Percentiles rank a stretch among this genome's conserved stretches.
phyloP scores from a whole-genome alignment of 1,284 basidiomycete genomes.

The Malassezia arunalokei region DNA sequence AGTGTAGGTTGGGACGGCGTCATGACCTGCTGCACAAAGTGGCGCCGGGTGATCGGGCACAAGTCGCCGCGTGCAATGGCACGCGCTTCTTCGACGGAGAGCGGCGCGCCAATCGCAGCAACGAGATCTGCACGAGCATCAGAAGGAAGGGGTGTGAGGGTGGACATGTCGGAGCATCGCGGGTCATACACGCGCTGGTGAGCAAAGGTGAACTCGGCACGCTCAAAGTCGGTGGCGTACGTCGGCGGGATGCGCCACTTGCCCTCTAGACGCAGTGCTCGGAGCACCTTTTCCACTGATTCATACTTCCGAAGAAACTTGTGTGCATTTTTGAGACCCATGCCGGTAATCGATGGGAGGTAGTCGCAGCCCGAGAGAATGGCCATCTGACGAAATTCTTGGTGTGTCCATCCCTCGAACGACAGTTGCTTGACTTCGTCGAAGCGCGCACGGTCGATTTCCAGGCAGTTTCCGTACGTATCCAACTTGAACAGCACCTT shows the following conservation, averaged over 20 bases:
- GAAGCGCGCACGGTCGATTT: conserved; percentile 67
- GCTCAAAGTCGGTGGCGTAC: conserved; percentile 53
- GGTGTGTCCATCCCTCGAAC: conserved; percentile 74
- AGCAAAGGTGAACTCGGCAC: conserved; percentile 81
- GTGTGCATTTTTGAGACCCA: conserved; percentile 71
- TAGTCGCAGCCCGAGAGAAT: conserved; percentile 98
- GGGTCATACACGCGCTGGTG: conserved; percentile 91
- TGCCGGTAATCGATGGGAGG: conserved; percentile 47
- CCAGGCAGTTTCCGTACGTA: conserved; percentile 57
- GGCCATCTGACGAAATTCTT: conserved; percentile 84
- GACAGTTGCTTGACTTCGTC: conserved; percentile 62
- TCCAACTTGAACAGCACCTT: conserved; percentile 51
- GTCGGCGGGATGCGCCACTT: conserved; percentile 65
- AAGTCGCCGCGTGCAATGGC: conserved; percentile 63
- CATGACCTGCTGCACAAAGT: conserved; percentile 27
- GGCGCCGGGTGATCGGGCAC: conserved; percentile 61
- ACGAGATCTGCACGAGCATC: conserved; percentile 23
- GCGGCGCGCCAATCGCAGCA: conserved; percentile 32
- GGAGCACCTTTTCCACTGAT: conserved; percentile 74
- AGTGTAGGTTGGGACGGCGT: conserved; percentile 5
- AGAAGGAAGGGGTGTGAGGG: conserved; percentile 31
- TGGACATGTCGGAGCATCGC: conserved; percentile 18
- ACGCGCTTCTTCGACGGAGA: conserved; percentile 46
- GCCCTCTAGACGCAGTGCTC: conserved; percentile 67
- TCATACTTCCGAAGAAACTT: conserved; percentile 68